Evolutionary conservation across 306 rosid species (phyloP).

Genomic region (Trifolium fragiferum): DNA sequence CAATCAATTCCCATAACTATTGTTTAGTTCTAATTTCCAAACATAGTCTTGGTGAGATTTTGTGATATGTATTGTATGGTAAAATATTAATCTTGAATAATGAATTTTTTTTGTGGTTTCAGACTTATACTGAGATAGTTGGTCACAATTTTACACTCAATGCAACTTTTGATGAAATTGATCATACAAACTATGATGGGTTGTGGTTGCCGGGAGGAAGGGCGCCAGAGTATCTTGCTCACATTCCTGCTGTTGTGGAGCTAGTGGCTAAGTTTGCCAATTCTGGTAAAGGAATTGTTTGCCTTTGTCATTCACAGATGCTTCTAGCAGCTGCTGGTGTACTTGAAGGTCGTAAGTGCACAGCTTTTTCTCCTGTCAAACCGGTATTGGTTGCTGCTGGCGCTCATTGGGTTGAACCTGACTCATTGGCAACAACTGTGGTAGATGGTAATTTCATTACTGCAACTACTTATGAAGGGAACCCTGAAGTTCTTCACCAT

Average conservation of each 20-base stretch:
- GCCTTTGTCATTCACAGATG: constrained; percentile 82
- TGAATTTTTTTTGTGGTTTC: constrained; percentile 38
- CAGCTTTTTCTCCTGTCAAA: constrained; percentile 57
- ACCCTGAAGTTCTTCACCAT: constrained; percentile 60
- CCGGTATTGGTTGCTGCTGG: constrained; percentile 77
- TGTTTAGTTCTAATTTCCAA: constrained; percentile 27
- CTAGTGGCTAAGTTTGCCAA: constrained; percentile 58
- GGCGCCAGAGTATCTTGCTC: constrained; percentile 88
- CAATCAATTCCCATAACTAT: background rate
- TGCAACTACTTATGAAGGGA: constrained; percentile 59
- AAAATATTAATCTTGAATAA: constrained; percentile 17
- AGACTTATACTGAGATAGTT: constrained; percentile 68
- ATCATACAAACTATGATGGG: constrained; percentile 69
- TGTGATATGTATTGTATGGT: background rate
- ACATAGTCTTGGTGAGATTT: background rate
- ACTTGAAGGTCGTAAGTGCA: constrained; percentile 70
- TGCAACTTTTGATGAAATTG: constrained; percentile 79
- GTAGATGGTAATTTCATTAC: constrained; percentile 80
- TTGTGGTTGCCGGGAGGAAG: constrained; percentile 84
- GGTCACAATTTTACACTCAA: constrained; percentile 88
- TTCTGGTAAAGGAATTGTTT: constrained; percentile 66
- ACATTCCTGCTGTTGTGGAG: constrained; percentile 54
- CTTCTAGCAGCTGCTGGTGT: constrained; percentile 86
- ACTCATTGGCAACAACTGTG: constrained; percentile 53
- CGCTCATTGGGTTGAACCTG: constrained; percentile 90